Percentiles rank a stretch among this genome's conserved stretches.
These are phyloP conservation scores for Didymella sp. DNA, from an alignment of 2,329 filamentous ascomycete species.

Conservation along the genomic window DNA sequence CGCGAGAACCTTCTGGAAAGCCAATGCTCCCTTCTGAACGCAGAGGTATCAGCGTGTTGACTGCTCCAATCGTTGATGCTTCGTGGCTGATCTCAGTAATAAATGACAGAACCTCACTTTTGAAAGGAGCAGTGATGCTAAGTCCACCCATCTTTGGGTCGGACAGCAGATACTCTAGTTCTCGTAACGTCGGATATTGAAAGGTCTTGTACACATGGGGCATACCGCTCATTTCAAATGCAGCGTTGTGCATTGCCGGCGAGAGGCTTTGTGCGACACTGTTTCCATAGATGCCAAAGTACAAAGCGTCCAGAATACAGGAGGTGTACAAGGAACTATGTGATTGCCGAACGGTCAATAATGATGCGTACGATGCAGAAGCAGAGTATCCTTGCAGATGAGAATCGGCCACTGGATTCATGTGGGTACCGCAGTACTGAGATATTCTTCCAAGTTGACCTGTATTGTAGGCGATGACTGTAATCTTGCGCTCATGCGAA, in stretches of 20 bases:
- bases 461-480: conserved; percentile 3
- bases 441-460: conserved; percentile 1
- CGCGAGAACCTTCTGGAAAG: not conserved
- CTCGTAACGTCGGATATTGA: not conserved
- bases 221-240: conserved; percentile 1
- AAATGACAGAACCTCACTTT: not conserved
- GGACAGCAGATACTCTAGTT: not conserved
- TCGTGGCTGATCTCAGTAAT: not conserved
- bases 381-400: not conserved
- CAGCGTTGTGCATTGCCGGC: conserved; percentile 8
- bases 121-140: conserved; percentile 4
- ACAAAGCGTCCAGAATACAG: not conserved
- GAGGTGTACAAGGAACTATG: conserved; percentile 3
- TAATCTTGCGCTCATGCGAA: not conserved
- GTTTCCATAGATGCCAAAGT: conserved; percentile 6
- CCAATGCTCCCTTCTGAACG: not conserved
- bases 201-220: not conserved
- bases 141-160: not conserved
- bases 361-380: not conserved
- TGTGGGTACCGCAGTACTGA: not conserved
- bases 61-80: not conserved
- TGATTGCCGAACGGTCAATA: not conserved
- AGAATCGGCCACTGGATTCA: not conserved
- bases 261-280: conserved; percentile 1
- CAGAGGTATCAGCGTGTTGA: conserved; percentile 4